A percentile compares a stretch with the other conserved stretches of the same genome.
Conservation (phyloP, 2,329 filamentous ascomycete genomes). For the Fonsecaea pedrosoi region DNA sequence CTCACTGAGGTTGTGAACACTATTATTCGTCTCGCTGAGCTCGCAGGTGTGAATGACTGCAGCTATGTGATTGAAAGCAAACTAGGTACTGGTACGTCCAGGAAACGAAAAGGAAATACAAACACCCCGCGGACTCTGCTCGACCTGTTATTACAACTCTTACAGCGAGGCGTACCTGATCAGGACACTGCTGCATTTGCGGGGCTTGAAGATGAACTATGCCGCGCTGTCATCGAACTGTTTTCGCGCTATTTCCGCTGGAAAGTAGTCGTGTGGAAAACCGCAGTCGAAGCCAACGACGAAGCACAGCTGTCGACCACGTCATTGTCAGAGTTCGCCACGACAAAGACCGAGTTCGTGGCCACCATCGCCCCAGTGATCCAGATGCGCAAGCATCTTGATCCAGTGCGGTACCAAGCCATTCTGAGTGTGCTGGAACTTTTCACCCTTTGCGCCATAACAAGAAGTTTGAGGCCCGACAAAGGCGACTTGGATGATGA, state of each 20-base stretch:
- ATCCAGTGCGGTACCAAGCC: slow-evolving; percentile 77
- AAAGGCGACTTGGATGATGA: slow-evolving; percentile 47
- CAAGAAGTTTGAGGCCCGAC: slow-evolving; percentile 60
- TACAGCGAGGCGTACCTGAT: slow-evolving; percentile 73
- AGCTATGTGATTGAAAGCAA: slow-evolving; percentile 73
- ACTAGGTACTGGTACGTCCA: slow-evolving; percentile 44
- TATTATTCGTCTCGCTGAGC: slow-evolving; percentile 78
- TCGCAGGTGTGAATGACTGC: slow-evolving; percentile 80
- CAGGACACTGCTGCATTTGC: slow-evolving; percentile 73
- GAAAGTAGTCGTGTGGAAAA: slow-evolving; percentile 72
- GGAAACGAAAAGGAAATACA: slow-evolving; percentile 53
- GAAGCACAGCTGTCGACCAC: slow-evolving; percentile 65
- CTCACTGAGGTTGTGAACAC: slow-evolving; percentile 76
- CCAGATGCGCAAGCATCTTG: slow-evolving; percentile 65
- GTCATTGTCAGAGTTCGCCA: slow-evolving; percentile 72
- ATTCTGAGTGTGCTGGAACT: slow-evolving; percentile 81
- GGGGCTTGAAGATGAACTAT: slow-evolving; percentile 78
- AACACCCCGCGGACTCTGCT: slow-evolving; percentile 51
- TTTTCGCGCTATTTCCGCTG: slow-evolving; percentile 94
- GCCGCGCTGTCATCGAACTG: slow-evolving; percentile 75
- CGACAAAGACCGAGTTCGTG: slow-evolving; percentile 61
- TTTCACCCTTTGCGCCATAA: slow-evolving; percentile 76
- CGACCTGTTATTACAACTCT: slow-evolving; percentile 74
- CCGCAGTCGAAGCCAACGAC: slow-evolving; percentile 60
- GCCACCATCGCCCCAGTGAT: slow-evolving; percentile 59